Conservation (phyloP, 257 asterid species). For the Salvia rosmarinus region DNA sequence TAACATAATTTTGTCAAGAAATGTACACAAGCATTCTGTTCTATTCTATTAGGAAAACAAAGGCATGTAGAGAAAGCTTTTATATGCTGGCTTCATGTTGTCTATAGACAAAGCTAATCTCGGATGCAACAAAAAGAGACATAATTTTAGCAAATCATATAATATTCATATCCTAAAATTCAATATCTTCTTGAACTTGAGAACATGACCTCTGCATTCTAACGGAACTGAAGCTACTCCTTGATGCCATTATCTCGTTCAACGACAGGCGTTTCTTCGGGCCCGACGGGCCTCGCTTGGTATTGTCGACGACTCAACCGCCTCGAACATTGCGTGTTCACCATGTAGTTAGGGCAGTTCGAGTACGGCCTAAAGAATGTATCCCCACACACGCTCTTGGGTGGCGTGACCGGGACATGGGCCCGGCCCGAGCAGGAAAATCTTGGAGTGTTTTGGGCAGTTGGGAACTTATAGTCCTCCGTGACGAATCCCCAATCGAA, state of each 20-base stretch:
- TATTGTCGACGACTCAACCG: constrained; percentile 76
- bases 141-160: background rate
- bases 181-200: constrained; percentile 65
- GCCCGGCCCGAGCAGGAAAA: constrained; percentile 50
- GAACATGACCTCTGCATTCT: constrained; percentile 74
- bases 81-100: constrained; percentile 38
- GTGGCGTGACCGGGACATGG: constrained; percentile 51
- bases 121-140: constrained; percentile 30
- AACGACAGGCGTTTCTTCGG: constrained; percentile 68
- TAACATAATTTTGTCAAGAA: constrained; percentile 47
- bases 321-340: constrained; percentile 72
- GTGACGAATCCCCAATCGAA: constrained; percentile 63
- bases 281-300: constrained; percentile 69
- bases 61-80: constrained; percentile 45
- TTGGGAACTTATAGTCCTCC: constrained; percentile 57
- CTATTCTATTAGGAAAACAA: constrained; percentile 41
- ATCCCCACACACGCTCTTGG: constrained; percentile 83
- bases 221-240: constrained; percentile 84
- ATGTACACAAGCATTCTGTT: constrained; percentile 60
- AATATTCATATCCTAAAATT: constrained; percentile 34
- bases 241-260: constrained; percentile 75
- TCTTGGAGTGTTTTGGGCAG: constrained; percentile 82
- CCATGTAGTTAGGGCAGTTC: constrained; percentile 72
- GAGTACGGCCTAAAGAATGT: constrained; percentile 60
- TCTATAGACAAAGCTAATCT: constrained; percentile 41